Percentiles rank a stretch among this genome's conserved stretches.
These are phyloP conservation scores for Betula pendula DNA, from an alignment of 306 rosid species.

Conservation along the genomic window DNA sequence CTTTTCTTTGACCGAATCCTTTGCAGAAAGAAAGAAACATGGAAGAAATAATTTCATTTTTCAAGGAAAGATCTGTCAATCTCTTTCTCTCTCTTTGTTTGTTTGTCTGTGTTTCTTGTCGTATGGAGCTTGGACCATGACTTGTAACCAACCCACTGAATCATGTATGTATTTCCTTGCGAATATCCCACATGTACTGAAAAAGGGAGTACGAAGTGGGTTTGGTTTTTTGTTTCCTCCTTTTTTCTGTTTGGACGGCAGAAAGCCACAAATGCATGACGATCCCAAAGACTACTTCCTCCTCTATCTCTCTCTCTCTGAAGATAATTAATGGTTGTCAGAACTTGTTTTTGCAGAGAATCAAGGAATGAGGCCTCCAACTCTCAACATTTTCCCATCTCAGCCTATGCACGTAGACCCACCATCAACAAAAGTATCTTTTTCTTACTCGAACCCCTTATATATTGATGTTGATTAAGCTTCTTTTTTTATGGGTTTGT, in stretches of 20 bases:
- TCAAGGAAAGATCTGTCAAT: neutral
- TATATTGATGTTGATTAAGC: neutral
- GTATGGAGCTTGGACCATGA: constrained; percentile 46
- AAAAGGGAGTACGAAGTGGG: constrained; percentile 29
- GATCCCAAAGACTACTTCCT: constrained; percentile 13
- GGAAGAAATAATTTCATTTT: constrained; percentile 1
- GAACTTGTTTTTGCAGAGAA: constrained; percentile 43
- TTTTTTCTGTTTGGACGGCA: constrained; percentile 22
- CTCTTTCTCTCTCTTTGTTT: constrained; percentile 16
- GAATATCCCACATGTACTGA: constrained; percentile 37
- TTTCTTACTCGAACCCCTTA: neutral
- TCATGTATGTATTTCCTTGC: constrained; percentile 47
- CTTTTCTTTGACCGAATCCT: constrained; percentile 73
- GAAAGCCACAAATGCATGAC: constrained; percentile 37
- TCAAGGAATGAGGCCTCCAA: constrained; percentile 84
- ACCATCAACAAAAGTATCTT: constrained; percentile 59
- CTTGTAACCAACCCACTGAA: constrained; percentile 51
- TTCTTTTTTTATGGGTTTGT: constrained; percentile 3
- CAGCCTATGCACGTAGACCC: constrained; percentile 92
- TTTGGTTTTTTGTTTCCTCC: constrained; percentile 31
- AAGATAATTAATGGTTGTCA: constrained; percentile 18
- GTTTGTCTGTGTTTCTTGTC: constrained; percentile 2
- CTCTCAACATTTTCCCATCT: constrained; percentile 95
- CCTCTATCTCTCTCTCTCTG: neutral
- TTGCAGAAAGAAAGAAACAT: constrained; percentile 21